These are phyloP conservation scores for Toxoplasma gondii DNA, from an alignment of 169 alveolate species.

Conservation along the genomic window DNA sequence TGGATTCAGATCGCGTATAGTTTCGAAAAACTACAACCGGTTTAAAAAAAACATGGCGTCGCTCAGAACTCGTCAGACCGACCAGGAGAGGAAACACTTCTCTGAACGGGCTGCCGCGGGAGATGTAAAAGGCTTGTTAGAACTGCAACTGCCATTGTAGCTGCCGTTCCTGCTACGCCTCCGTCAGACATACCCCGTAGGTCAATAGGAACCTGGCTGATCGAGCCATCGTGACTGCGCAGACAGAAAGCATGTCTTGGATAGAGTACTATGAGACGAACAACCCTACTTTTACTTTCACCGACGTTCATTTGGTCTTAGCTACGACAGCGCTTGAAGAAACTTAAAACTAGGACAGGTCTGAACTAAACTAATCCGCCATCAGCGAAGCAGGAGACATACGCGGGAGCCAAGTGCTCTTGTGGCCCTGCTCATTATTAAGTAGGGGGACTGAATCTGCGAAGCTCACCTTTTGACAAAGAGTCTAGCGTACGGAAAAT, in stretches of 20 bases:
- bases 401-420: too few species aligned
- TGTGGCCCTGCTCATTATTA: too few species aligned
- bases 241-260: background rate
- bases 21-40: background rate
- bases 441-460: background rate
- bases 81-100: background rate
- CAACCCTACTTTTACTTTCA: too few species aligned
- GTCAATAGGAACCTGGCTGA: conserved; percentile 12
- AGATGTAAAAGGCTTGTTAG: conserved; percentile 18
- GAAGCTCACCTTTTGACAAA: conserved; percentile 43
- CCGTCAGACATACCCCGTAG: background rate
- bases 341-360: too few species aligned
- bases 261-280: too few species aligned
- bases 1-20: background rate
- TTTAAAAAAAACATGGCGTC: background rate
- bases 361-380: too few species aligned
- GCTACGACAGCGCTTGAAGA: too few species aligned
- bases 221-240: conserved; percentile 36
- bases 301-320: too few species aligned
- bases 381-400: too few species aligned
- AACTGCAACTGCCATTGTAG: background rate
- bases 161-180: conserved; percentile 30
- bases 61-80: conserved; percentile 26
- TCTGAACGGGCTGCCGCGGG: conserved; percentile 1
- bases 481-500: conserved; percentile 47